A percentile compares a stretch with the other conserved stretches of the same genome.
These are phyloP conservation scores for Chrysanthemum lavandulifolium DNA, from an alignment of 129 eudicot species.

Conservation along the genomic window DNA sequence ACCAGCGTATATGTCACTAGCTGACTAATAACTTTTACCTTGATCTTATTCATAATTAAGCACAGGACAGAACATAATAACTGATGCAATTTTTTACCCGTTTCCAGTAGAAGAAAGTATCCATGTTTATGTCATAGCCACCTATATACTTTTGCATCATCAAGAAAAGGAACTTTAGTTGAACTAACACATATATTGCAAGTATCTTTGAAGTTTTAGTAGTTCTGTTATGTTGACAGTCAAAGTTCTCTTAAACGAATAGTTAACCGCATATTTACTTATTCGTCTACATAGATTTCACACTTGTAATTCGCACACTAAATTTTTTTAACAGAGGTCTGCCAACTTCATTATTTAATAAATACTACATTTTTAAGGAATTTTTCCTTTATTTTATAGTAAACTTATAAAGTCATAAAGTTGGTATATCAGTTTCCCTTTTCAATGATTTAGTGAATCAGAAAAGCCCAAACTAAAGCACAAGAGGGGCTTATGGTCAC, in stretches of 20 bases:
- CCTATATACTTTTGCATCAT: not conserved
- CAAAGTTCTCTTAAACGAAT: not conserved
- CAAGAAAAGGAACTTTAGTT: not conserved
- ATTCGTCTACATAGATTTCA: not conserved
- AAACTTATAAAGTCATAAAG: not conserved
- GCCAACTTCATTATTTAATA: constrained; percentile 17
- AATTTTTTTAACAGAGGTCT: not conserved
- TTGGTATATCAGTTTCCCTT: not conserved
- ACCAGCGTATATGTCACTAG: not conserved
- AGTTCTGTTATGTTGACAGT: not conserved
- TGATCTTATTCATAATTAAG: not conserved
- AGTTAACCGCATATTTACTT: too few species aligned
- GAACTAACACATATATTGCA: not conserved
- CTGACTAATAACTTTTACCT: constrained; percentile 9
- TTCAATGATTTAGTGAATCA: constrained; percentile 37
- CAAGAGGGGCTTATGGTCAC: constrained; percentile 91
- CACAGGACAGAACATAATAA: not conserved
- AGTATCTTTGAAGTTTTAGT: not conserved
- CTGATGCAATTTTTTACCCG: not conserved
- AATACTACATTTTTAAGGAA: not conserved
- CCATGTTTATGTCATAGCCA: constrained; percentile 2
- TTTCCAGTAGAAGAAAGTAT: not conserved
- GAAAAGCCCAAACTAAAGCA: constrained; percentile 53
- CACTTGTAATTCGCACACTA: not conserved
- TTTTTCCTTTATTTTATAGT: constrained; percentile 10